phyloP scores from a whole-genome alignment of 2,329 filamentous ascomycete genomes.

The Amauroascus niger region DNA sequence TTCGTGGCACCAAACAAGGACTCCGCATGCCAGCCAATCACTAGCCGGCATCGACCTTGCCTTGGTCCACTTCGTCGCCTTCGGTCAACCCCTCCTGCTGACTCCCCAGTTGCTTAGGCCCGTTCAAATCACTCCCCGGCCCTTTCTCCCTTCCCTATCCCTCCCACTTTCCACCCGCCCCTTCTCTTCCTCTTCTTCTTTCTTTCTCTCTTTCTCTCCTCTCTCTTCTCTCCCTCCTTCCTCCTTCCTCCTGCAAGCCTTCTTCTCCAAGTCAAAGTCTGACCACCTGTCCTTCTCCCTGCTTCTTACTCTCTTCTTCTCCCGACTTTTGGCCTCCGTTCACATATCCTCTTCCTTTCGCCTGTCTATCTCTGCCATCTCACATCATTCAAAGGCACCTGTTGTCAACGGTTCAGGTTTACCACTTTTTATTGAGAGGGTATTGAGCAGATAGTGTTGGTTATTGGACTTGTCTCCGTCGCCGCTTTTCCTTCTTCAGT shows the following conservation, averaged over 20 bases:
- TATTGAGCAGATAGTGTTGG: background rate
- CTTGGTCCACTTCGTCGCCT: background rate
- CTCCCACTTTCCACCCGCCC: constrained; percentile 23
- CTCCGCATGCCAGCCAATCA: constrained; percentile 6
- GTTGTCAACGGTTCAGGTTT: background rate
- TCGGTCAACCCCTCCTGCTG: constrained; percentile 14
- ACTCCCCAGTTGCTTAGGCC: constrained; percentile 19
- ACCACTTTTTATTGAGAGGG: background rate
- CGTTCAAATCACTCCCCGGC: constrained; percentile 16
- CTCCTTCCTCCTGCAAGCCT: constrained; percentile 24
- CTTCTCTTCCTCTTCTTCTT: constrained; percentile 23
- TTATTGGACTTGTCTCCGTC: background rate
- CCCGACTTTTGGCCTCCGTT: background rate
- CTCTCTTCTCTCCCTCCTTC: constrained; percentile 25
- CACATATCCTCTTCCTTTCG: constrained; percentile 21
- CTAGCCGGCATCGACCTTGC: background rate
- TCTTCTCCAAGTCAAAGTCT: constrained; percentile 19
- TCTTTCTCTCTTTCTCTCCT: constrained; percentile 23
- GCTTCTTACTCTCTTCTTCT: constrained; percentile 13
- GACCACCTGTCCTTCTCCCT: constrained; percentile 12
- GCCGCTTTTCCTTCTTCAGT: background rate
- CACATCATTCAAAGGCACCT: background rate
- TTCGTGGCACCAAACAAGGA: constrained; percentile 35
- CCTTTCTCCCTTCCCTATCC: constrained; percentile 25
- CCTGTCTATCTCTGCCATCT: background rate